These are phyloP conservation scores for Camptophora hylomeconis DNA, from an alignment of 2,329 filamentous ascomycete species.

Conservation along the genomic window DNA sequence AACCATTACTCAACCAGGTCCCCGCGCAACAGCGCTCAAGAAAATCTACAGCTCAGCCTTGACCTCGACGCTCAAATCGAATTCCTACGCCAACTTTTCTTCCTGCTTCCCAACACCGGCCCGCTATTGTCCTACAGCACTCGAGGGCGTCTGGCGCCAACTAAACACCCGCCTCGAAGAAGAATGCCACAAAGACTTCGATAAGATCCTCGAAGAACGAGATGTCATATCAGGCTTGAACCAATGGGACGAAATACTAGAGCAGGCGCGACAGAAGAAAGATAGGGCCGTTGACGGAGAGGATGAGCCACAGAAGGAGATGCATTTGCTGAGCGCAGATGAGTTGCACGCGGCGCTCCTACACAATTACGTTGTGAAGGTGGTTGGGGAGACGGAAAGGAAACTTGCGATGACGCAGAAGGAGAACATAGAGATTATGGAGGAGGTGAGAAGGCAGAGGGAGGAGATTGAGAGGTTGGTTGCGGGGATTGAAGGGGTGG, in stretches of 20 bases:
- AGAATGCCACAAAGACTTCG: constrained; percentile 45
- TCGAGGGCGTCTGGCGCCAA: constrained; percentile 45
- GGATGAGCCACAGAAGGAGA: constrained; percentile 1
- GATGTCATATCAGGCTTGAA: constrained; percentile 46
- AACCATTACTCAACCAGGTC: constrained; percentile 38
- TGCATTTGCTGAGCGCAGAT: constrained; percentile 28
- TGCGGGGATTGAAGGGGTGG: constrained; percentile 40
- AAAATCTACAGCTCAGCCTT: constrained; percentile 49
- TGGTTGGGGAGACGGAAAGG: constrained; percentile 35
- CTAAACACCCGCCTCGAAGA: constrained; percentile 46
- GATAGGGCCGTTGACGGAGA: constrained; percentile 22
- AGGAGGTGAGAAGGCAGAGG: constrained; percentile 39
- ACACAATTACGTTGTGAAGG: constrained; percentile 40
- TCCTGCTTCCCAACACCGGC: constrained; percentile 52
- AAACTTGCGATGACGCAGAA: constrained; percentile 37
- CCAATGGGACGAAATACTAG: constrained; percentile 46
- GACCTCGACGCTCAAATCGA: constrained; percentile 46
- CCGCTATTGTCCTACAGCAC: constrained; percentile 39
- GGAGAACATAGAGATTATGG: constrained; percentile 40
- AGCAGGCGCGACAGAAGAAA: constrained; percentile 43
- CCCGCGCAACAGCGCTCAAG: constrained; percentile 44
- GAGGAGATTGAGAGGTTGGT: constrained; percentile 45
- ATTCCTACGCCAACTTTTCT: constrained; percentile 48
- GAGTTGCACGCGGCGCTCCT: constrained; percentile 47
- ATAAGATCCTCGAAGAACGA: constrained; percentile 44